Evolutionary conservation across 371 early-diverging fungal genomes (phyloP), one percentile per base, ranked within the genome.

Genomic region (Rhizomucor pusillus): DNA sequence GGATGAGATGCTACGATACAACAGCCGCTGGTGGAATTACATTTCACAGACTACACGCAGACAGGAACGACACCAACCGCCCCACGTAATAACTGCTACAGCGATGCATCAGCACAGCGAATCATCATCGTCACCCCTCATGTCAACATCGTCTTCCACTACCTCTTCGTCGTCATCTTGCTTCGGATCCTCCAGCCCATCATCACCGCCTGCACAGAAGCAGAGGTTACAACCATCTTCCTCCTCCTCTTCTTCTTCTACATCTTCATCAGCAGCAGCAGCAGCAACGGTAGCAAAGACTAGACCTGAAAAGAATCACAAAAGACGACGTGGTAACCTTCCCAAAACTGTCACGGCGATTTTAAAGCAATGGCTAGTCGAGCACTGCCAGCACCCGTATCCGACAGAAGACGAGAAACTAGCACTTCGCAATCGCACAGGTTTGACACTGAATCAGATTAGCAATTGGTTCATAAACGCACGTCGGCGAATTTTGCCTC

Each of bases 391-490:
- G 46, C 82, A 90, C 49, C 90, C 92, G 1, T 91, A 88, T 62
- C 92, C 92, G 0, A 80, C 79, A 10, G 90, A 88, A 47, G 78
- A 78, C 4, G 85, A 89, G 51, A 91, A 91, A 64, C 63, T 66
- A 23, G 54, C 54, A 10, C 67, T 90, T 23, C 69, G 78, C 1
- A 59, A 68, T 20, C 63, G 71, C 19, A 89, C 89, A 0, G 80
- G 81, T 3, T 58, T 91, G 48, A 82, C 74, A 1, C 50, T 84
- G 52, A 80, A 80, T 48, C 92, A 91, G 63, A 82, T 89, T 48
- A 88, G 86, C 52, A 87, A 91, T 60, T 91, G 91, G 91, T 91
- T 91, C 56, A 88, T 91, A 52, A 91, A 91, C 67, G 90, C 90
- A 0, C 63, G 91, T 6, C 65, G 91, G 49, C 75, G 90, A 40